Conservation (phyloP, 23 red algal species). For the Gracilaria vermiculophylla region DNA sequence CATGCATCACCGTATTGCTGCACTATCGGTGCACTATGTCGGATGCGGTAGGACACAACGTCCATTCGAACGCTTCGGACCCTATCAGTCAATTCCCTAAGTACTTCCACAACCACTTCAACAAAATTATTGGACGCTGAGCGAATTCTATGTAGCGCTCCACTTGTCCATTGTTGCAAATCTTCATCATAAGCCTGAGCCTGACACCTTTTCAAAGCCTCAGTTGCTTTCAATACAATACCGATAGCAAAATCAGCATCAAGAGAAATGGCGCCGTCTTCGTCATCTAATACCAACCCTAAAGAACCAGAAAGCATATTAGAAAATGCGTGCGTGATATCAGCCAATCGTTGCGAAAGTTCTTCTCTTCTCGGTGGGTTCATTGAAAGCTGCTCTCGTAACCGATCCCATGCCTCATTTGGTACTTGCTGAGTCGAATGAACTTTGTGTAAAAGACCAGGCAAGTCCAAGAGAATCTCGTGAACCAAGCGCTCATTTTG, state of each 20-base stretch:
- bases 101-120: conserved; percentile 14
- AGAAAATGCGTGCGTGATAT: conserved; percentile 15
- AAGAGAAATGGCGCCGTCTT: not conserved
- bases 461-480: conserved; percentile 44
- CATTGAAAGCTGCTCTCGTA: conserved; percentile 19
- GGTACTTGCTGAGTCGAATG: conserved; percentile 1
- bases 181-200: conserved; percentile 37
- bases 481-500: conserved; percentile 47
- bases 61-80: not conserved
- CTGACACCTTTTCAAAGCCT: conserved; percentile 44
- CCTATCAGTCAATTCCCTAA: conserved; percentile 14
- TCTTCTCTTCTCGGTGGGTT: conserved; percentile 38
- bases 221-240: conserved; percentile 12
- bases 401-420: conserved; percentile 23
- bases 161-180: conserved; percentile 39
- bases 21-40: conserved; percentile 32
- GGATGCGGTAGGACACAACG: conserved; percentile 31
- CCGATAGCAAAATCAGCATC: conserved; percentile 29
- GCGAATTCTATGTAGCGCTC: not conserved
- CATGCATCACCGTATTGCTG: conserved; percentile 46
- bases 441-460: conserved; percentile 4
- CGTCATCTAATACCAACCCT: not conserved
- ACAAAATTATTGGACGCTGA: conserved; percentile 33
- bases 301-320: conserved; percentile 34
- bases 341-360: conserved; percentile 13